Base-by-base conservation (phyloP, 805 yeast species). In the Schizosaccharomyces pombe region DNA sequence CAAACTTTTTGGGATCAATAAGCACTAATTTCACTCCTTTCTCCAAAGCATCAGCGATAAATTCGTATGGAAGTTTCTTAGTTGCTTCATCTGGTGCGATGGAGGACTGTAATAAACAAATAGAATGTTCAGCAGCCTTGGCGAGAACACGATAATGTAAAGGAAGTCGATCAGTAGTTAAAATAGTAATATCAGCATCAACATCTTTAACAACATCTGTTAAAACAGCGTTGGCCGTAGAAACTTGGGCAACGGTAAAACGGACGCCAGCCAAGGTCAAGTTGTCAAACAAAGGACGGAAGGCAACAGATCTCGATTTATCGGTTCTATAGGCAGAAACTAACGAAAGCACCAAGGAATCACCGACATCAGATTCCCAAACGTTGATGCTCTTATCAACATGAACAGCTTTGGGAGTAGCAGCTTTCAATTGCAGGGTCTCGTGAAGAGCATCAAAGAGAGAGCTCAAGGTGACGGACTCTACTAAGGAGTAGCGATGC, bases 201-300 rank as follows among this genome's bases (percentile, higher is more conserved):
- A 84, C 72, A 65, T 89, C 97, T 39, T 73, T 72, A 58, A 75
- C 67, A 59, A 91, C 81, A 57, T 43, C 49, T 14, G 49, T 43
- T 5, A 43, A 24, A 6, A 22, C 1, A 22, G 30, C 49, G 31
- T 19, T 8, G 14, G 9, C 8, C 4, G 11, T 22, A 3, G 49
- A 43, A 26, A 43, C 28, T 22, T 43, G 49, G 6, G 26, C 30
- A 4, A n/a, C 26, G 28, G 49, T 8, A 19, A 43, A 19, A 5
- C 49, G 49, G 26, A 43, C 30, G 26, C 49, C 49, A 14, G 30
- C 30, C 14, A 43, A 24, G 16, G 26, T n/a, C 30, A 22, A 26
- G 26, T 43, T 43, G 49, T 43, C 49, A 30, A 22, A 43, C 14
- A 43, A 14, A 12, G 49, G 19, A 26, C 49, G 49, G 26, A 22